phyloP scores from a whole-genome alignment of 1,139 yeast species.

The Hansenula anomala region DNA sequence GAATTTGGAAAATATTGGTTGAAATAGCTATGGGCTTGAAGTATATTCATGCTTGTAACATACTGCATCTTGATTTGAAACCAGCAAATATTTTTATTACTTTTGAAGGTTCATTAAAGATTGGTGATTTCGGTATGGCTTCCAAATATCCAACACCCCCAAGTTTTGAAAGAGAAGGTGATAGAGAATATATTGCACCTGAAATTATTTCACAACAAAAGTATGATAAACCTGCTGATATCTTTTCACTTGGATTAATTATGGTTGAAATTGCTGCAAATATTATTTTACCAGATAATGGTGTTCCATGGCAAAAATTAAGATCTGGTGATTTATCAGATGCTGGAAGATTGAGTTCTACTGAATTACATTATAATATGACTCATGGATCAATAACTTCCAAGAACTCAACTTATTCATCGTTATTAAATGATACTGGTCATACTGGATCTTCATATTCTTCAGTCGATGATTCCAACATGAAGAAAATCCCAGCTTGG shows the following conservation, averaged over 20 bases:
- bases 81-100: constrained; percentile 95
- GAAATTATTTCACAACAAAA: constrained; percentile 80
- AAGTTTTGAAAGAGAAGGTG: constrained; percentile 88
- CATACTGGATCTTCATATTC: constrained; percentile 21
- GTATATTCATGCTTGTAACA: constrained; percentile 72
- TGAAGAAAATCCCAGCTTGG: constrained; percentile 55
- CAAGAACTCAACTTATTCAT: constrained; percentile 20
- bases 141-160: constrained; percentile 41
- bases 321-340: constrained; percentile 94
- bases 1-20: constrained; percentile 93
- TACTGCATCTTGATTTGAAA: constrained; percentile 82
- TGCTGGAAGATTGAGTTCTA: constrained; percentile 83
- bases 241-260: constrained; percentile 86
- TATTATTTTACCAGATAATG: constrained; percentile 92
- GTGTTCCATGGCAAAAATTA: constrained; percentile 93
- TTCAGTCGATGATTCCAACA: constrained; percentile 14
- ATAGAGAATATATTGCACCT: constrained; percentile 96
- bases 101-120: constrained; percentile 79
- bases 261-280: constrained; percentile 96
- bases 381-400: constrained; percentile 21
- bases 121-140: constrained; percentile 70
- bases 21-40: constrained; percentile 76
- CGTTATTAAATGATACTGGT: constrained; percentile 16
- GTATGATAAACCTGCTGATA: constrained; percentile 91
- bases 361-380: constrained; percentile 37